Conservation (phyloP, 208 protist species). For the Acanthamoeba healyi region DNA sequence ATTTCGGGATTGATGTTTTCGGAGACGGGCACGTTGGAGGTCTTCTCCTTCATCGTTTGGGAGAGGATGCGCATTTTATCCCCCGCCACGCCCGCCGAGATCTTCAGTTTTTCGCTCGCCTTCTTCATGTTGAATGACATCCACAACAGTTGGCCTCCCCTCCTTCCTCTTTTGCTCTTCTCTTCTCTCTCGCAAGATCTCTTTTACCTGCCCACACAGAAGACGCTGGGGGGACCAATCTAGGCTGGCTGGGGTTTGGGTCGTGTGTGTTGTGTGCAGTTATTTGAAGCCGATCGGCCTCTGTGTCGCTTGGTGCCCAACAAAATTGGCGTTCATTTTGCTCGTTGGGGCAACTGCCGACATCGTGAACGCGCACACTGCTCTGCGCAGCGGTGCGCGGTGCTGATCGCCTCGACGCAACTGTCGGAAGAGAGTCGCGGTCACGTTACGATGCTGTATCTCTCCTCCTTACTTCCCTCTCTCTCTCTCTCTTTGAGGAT, state of each 20-base stretch:
- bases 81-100: slow-evolving; percentile 38
- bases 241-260: too few species aligned
- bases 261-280: background rate
- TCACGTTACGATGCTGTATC: too few species aligned
- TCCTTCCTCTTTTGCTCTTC: background rate
- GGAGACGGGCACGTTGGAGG: slow-evolving; percentile 19
- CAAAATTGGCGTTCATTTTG: background rate
- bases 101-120: slow-evolving; percentile 7
- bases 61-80: slow-evolving; percentile 68
- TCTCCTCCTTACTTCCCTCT: too few species aligned
- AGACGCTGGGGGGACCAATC: too few species aligned
- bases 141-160: too few species aligned
- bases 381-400: too few species aligned
- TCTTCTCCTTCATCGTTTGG: slow-evolving; percentile 69
- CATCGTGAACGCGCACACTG: background rate
- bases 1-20: slow-evolving; percentile 42
- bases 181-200: background rate
- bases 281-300: background rate
- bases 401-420: too few species aligned
- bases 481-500: too few species aligned
- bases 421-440: too few species aligned
- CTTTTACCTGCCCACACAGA: background rate
- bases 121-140: slow-evolving; percentile 61
- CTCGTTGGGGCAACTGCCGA: background rate
- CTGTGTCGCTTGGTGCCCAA: background rate